A percentile compares a stretch with the other conserved stretches of the same genome.
phyloP scores from a whole-genome alignment of 306 rosid species.

The Coriaria nepalensis region DNA sequence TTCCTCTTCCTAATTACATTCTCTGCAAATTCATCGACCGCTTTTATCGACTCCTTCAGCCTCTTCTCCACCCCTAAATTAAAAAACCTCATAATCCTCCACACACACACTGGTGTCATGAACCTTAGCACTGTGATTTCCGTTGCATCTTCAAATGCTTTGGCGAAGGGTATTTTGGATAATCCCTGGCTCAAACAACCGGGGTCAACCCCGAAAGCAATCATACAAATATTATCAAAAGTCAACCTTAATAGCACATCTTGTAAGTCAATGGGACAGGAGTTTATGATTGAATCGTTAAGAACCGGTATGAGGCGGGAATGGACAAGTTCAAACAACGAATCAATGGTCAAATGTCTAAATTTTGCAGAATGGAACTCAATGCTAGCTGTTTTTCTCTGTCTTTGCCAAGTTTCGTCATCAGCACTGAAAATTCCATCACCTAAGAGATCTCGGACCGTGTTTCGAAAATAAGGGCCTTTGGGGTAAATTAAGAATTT shows the following conservation, averaged over 20 bases:
- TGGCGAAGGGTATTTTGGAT: constrained; percentile 63
- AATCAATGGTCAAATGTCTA: constrained; percentile 41
- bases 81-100: constrained; percentile 65
- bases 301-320: constrained; percentile 44
- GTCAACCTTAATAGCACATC: constrained; percentile 68
- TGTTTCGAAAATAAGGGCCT: constrained; percentile 62
- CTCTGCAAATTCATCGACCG: constrained; percentile 67
- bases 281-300: constrained; percentile 21
- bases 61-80: constrained; percentile 53
- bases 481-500: constrained; percentile 59
- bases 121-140: constrained; percentile 63
- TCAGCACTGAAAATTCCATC: constrained; percentile 74
- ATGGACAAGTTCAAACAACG: constrained; percentile 59
- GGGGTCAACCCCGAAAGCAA: constrained; percentile 89
- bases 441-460: constrained; percentile 58
- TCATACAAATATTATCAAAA: constrained; percentile 83
- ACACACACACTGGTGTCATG: constrained; percentile 39
- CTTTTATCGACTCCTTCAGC: constrained; percentile 42
- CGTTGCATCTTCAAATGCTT: constrained; percentile 82
- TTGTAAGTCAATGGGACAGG: constrained; percentile 41
- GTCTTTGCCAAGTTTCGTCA: constrained; percentile 63
- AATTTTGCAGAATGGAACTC: constrained; percentile 81
- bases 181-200: constrained; percentile 50
- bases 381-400: constrained; percentile 75
- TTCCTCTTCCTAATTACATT: constrained; percentile 61